phyloP scores from a whole-genome alignment of 306 rosid species.

The Gastrolobium villosum region DNA sequence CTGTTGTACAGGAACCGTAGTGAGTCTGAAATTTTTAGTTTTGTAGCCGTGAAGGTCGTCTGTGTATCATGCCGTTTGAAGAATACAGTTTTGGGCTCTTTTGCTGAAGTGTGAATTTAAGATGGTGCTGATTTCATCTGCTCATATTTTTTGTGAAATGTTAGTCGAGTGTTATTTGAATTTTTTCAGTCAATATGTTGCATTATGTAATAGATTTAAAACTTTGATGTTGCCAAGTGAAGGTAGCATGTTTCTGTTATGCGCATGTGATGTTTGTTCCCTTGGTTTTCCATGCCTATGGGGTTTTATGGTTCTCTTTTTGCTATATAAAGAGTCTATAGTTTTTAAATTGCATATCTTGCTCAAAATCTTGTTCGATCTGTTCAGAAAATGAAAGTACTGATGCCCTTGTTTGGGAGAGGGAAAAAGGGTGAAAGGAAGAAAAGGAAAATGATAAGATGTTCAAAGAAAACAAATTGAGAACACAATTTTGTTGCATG shows the following conservation, averaged over 20 bases:
- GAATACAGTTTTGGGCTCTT: not conserved
- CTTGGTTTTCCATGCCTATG: too few species aligned
- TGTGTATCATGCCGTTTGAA: conserved; percentile 28
- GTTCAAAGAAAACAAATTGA: too few species aligned
- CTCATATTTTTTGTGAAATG: conserved; percentile 34
- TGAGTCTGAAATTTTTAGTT: conserved; percentile 7
- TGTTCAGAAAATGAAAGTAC: too few species aligned
- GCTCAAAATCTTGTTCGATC: too few species aligned
- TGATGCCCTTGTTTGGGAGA: too few species aligned
- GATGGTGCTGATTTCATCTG: conserved; percentile 25
- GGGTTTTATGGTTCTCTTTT: too few species aligned
- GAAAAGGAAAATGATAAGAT: too few species aligned
- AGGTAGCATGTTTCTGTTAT: not conserved
- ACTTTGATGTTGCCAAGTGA: not conserved
- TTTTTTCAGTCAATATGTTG: conserved; percentile 15
- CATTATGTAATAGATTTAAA: not conserved
- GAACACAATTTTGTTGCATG: too few species aligned
- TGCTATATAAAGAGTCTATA: too few species aligned
- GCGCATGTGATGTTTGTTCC: not conserved
- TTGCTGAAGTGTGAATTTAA: conserved; percentile 20
- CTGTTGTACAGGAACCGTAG: conserved; percentile 46
- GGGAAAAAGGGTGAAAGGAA: too few species aligned
- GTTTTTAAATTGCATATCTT: too few species aligned
- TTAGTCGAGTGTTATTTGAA: not conserved
- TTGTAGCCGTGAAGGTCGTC: not conserved